These are phyloP conservation scores for Prunella vulgaris DNA, from an alignment of 257 asterid species.

Conservation along the genomic window DNA sequence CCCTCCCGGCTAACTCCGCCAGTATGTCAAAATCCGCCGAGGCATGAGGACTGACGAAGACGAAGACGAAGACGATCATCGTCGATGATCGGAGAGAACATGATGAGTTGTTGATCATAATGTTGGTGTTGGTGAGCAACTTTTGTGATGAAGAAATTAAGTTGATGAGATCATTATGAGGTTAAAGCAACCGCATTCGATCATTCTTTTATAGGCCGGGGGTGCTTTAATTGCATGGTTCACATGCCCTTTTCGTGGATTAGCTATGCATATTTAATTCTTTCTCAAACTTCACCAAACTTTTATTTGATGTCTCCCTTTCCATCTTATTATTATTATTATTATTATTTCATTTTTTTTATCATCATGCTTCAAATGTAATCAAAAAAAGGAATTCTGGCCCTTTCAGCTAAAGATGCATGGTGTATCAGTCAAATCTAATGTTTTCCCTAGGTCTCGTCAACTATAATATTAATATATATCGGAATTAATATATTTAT, in stretches of 20 bases:
- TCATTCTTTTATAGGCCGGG: slow-evolving; percentile 15
- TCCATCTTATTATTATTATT: background rate
- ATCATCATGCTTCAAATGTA: slow-evolving; percentile 8
- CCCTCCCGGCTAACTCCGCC: slow-evolving; percentile 37
- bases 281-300: slow-evolving; percentile 27
- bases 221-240: slow-evolving; percentile 39
- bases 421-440: slow-evolving; percentile 13
- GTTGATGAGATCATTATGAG: slow-evolving; percentile 14
- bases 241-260: slow-evolving; percentile 43
- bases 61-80: too few relatives aligned
- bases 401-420: background rate
- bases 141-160: background rate
- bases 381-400: slow-evolving; percentile 9
- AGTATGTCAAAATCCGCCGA: slow-evolving; percentile 21
- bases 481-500: too few relatives aligned
- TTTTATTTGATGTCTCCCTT: slow-evolving; percentile 20
- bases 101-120: too few relatives aligned
- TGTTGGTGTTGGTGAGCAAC: slow-evolving; percentile 18
- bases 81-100: slow-evolving; percentile 18
- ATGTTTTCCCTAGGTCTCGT: background rate
- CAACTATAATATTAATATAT: too few relatives aligned
- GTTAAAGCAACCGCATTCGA: slow-evolving; percentile 47
- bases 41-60: background rate
- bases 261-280: background rate
- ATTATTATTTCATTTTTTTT: background rate